phyloP scores from a whole-genome alignment of 176 grass and related monocot genomes.

The sorghum (Sorghum bicolor) region Sorghum_bicolor_NCBIv3 NC_012871.2:69299501-69300000 shows the following conservation, averaged over 20 bases:
- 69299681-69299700: background rate
- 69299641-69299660: background rate
- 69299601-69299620: background rate
- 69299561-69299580: background rate
- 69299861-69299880: background rate
- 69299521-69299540: slow-evolving; percentile 42
- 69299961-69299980: slow-evolving; percentile 80
- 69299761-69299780: background rate
- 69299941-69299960: slow-evolving; percentile 84
- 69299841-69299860: background rate
- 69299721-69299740: background rate
- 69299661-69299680: background rate
- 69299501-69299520: slow-evolving; percentile 43
- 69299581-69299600: background rate
- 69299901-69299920: slow-evolving; percentile 14
- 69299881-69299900: slow-evolving; percentile 10
- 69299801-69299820: background rate
- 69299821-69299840: background rate
- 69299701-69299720: background rate
- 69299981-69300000: slow-evolving; percentile 89
- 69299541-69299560: slow-evolving; percentile 39
- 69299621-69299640: background rate
- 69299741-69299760: background rate
- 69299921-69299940: slow-evolving; percentile 37
- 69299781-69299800: background rate